A percentile compares a stretch with the other conserved stretches of the same genome.
Evolutionary conservation across 371 early-diverging fungal genomes (phyloP).

Genomic region (Mucor mucedo): DNA sequence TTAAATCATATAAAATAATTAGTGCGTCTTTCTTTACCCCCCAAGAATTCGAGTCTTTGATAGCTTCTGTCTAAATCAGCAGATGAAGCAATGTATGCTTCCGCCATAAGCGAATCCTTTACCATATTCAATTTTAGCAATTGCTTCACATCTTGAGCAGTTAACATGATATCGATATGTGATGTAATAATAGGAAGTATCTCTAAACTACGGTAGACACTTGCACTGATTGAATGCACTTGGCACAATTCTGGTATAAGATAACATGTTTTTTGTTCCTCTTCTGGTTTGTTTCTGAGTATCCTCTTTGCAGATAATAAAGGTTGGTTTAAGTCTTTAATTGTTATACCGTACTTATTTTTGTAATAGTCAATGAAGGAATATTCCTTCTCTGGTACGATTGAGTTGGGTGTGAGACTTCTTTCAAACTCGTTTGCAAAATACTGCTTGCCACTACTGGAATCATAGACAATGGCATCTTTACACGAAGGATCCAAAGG

Average conservation of each 20-base stretch:
- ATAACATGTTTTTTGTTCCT: constrained; percentile 31
- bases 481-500: constrained; percentile 1
- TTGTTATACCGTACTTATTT: constrained; percentile 8
- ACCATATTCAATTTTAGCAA: constrained; percentile 39
- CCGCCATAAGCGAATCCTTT: constrained; percentile 45
- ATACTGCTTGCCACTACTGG: constrained; percentile 54
- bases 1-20: background rate
- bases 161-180: constrained; percentile 66
- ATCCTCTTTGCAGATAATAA: constrained; percentile 12
- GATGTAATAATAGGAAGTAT: constrained; percentile 68
- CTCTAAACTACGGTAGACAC: constrained; percentile 54
- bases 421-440: constrained; percentile 46
- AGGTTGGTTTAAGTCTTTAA: constrained; percentile 44
- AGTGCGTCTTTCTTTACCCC: constrained; percentile 38
- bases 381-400: constrained; percentile 12
- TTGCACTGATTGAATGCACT: constrained; percentile 51
- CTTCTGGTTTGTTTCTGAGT: constrained; percentile 35
- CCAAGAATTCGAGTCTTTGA: constrained; percentile 93
- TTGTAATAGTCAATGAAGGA: constrained; percentile 59
- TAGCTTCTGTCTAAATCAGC: constrained; percentile 75
- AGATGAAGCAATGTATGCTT: constrained; percentile 76
- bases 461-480: constrained; percentile 58
- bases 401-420: constrained; percentile 46
- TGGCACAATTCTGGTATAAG: constrained; percentile 62
- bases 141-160: constrained; percentile 58